Conservation (phyloP, 2,329 filamentous ascomycete species). For the Chaetomiaceae sp. region DNA sequence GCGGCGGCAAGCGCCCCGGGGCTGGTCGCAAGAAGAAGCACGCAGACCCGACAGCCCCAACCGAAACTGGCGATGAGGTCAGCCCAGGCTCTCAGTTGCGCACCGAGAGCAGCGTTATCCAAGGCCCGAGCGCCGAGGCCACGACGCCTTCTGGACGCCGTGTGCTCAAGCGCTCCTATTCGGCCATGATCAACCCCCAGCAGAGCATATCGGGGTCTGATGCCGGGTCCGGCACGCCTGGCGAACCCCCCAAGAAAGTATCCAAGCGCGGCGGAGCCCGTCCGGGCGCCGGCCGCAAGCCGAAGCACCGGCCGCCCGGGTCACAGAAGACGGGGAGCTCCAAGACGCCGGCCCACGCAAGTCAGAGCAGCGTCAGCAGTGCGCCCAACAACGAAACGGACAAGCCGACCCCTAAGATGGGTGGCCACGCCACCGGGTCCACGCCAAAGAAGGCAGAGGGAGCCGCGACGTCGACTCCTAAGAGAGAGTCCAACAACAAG, state of each 20-base stretch:
- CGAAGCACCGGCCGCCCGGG: slow-evolving; percentile 19
- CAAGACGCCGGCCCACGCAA: not conserved
- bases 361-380: slow-evolving; percentile 10
- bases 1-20: slow-evolving; percentile 24
- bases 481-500: not conserved
- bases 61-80: not conserved
- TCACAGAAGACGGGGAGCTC: not conserved
- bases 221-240: not conserved
- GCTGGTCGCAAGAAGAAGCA: slow-evolving; percentile 27
- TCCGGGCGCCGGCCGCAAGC: slow-evolving; percentile 26
- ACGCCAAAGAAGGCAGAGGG: not conserved
- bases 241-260: slow-evolving; percentile 15
- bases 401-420: slow-evolving; percentile 4
- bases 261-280: slow-evolving; percentile 26
- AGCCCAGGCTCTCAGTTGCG: slow-evolving; percentile 6
- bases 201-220: slow-evolving; percentile 7
- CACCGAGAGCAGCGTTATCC: not conserved
- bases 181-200: slow-evolving; percentile 4
- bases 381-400: slow-evolving; percentile 6
- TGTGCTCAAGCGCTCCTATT: slow-evolving; percentile 3
- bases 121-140: not conserved
- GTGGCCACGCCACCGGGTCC: not conserved
- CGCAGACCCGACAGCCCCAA: not conserved
- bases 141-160: slow-evolving; percentile 8
- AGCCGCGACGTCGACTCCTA: not conserved